phyloP scores from a whole-genome alignment of 495 filamentous ascomycete species.

The Podospora australis region DNA sequence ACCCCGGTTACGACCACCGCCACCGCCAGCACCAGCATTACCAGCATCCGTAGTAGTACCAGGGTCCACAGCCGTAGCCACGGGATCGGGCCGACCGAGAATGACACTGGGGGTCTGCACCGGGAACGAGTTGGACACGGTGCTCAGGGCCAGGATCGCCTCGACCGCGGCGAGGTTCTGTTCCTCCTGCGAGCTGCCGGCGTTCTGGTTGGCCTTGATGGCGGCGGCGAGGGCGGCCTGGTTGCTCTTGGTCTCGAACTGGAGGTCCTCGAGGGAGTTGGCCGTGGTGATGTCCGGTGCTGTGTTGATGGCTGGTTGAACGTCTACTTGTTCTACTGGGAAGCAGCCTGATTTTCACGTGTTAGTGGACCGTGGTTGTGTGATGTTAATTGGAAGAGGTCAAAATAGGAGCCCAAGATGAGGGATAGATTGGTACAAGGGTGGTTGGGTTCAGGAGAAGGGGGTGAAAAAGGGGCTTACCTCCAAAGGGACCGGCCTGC shows the following conservation, averaged over 20 bases:
- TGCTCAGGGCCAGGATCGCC: constrained; percentile 13
- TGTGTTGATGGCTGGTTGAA: constrained; percentile 23
- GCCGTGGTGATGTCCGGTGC: constrained; percentile 26
- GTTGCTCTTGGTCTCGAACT: constrained; percentile 26
- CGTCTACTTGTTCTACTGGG: constrained; percentile 40
- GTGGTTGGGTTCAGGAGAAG: no score
- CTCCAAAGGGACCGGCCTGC: constrained; percentile 50
- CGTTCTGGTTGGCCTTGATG: constrained; percentile 30
- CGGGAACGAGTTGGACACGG: constrained; percentile 5
- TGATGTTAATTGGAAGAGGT: background rate
- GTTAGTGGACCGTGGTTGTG: background rate
- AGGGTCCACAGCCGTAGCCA: background rate
- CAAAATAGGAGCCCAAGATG: no score
- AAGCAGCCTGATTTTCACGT: constrained; percentile 29
- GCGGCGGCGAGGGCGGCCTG: constrained; percentile 31
- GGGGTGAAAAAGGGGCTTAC: constrained; percentile 15
- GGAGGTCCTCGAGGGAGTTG: constrained; percentile 24
- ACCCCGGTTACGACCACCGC: background rate
- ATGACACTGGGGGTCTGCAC: background rate
- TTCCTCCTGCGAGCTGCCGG: constrained; percentile 22
- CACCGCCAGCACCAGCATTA: background rate
- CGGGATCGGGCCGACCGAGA: background rate
- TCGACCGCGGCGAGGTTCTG: constrained; percentile 27
- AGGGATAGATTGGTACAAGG: no score
- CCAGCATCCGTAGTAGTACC: background rate